Evolutionary conservation across 1,139 yeast genomes (phyloP).

Genomic region (Blastobotrys buckinghamii): DNA sequence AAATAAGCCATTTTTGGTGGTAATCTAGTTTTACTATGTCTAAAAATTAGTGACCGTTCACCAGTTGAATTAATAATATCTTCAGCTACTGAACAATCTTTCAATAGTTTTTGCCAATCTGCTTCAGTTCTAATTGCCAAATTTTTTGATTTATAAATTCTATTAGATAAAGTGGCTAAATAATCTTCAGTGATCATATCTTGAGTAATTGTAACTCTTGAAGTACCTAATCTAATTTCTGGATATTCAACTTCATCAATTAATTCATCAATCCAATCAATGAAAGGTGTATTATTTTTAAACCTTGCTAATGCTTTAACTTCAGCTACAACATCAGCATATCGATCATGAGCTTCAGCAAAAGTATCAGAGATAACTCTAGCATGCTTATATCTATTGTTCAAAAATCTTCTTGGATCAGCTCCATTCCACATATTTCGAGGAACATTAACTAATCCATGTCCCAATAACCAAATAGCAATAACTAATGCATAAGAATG

Average conservation of each 20-base stretch:
- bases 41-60: constrained; percentile 25
- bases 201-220: constrained; percentile 24
- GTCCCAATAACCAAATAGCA: constrained; percentile 82
- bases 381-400: constrained; percentile 48
- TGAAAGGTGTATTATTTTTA: constrained; percentile 32
- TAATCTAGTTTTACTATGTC: constrained; percentile 28
- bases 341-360: constrained; percentile 58
- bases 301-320: constrained; percentile 44
- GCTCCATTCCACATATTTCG: constrained; percentile 52
- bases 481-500: constrained; percentile 73
- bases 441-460: constrained; percentile 68
- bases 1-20: constrained; percentile 39
- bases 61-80: constrained; percentile 28
- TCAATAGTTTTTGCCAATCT: constrained; percentile 37
- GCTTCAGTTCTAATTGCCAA: constrained; percentile 33
- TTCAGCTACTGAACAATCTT: constrained; percentile 35
- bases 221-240: constrained; percentile 14
- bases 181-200: constrained; percentile 27
- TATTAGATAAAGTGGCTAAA: constrained; percentile 23
- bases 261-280: constrained; percentile 36
- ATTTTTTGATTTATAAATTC: constrained; percentile 25
- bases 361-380: constrained; percentile 54
- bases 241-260: constrained; percentile 27
- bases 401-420: constrained; percentile 35
- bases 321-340: constrained; percentile 59